Conservation (phyloP, 2,329 filamentous ascomycete genomes). For the Cadophora sp. region DNA sequence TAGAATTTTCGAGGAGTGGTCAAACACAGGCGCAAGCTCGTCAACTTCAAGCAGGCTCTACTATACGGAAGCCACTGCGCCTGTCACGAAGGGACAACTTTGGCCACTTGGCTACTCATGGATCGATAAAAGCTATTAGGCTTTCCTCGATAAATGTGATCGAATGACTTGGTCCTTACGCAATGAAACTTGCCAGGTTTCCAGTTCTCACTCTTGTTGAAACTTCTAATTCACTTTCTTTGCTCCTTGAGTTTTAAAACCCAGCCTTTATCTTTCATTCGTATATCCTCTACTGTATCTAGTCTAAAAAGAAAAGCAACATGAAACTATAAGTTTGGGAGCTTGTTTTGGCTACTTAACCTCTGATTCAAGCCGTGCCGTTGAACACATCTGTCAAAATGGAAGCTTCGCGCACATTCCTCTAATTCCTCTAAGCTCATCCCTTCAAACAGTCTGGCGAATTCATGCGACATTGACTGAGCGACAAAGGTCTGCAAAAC, state of each 20-base stretch:
- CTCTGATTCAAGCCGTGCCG: background rate
- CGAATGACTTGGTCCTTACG: too few relatives aligned
- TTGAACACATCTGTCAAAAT: background rate
- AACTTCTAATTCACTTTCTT: too few relatives aligned
- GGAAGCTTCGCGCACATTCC: background rate
- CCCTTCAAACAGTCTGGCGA: background rate
- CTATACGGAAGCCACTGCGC: constrained; percentile 12
- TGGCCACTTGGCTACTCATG: background rate
- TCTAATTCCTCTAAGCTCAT: background rate
- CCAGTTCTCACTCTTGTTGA: too few relatives aligned
- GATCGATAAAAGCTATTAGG: too few relatives aligned
- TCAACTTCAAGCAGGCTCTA: constrained; percentile 12
- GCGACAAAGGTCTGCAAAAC: background rate
- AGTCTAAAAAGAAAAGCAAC: too few relatives aligned
- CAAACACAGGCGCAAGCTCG: constrained; percentile 20
- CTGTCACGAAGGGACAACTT: constrained; percentile 13
- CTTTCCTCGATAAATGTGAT: too few relatives aligned
- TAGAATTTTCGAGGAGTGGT: constrained; percentile 22
- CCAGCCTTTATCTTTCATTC: too few relatives aligned
- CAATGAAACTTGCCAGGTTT: too few relatives aligned
- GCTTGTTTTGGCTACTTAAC: background rate
- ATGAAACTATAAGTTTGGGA: background rate
- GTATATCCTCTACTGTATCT: too few relatives aligned
- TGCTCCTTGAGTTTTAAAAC: too few relatives aligned
- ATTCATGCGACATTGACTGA: too few relatives aligned